Evolutionary conservation across 177 flowering plant genomes (phyloP), one percentile per base, ranked within the genome.

Genomic region (Telopea speciosissima): DNA sequence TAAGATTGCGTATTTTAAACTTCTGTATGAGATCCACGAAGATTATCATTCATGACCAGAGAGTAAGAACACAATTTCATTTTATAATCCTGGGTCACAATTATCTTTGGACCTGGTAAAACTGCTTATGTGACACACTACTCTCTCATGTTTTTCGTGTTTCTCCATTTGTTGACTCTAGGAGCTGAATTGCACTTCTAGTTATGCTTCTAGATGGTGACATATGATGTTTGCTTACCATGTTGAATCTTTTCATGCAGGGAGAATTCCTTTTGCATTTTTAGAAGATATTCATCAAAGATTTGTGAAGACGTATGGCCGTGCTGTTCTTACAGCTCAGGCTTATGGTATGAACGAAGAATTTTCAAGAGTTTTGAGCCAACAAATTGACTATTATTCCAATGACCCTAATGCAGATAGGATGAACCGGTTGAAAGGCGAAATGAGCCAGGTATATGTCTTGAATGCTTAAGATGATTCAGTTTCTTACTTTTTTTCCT

Each of bases 261-360:
- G 97, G 70, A 86, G 97, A 77, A 88, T 90, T 36, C 97, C 98
- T 14, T 94, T 90, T 81, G 86, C 95, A 68, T 94, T 90, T 85
- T 88, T 94, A 63, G 96, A 94, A 81, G 98, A 94, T 45, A 83
- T 92, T 40, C 96, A 92, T 79, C 89, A 88, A 66, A 86, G 86
- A 79, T 90, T 94, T 80, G 95, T 85, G 58, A 88, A 76, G 79
- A 87, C 94, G 4, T 94, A 89, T 67, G 96, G 93, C 4, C 89
- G 96, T 17, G 81, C 90, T 19, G 82, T 92, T 69, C 88, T 73
- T 72, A 77, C 93, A 9, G 94, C 97, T 26, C 83, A 81, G 69
- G 89, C 97, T 5, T 94, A 94, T 78, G 92, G 84, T 63, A 94
- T 92, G 98, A 94, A 94, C 65, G 97, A 92, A 70, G 98, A 94